Base-by-base conservation (phyloP, 192 early-diverging fungal genomes). In the Lobosporangium transversale region DNA sequence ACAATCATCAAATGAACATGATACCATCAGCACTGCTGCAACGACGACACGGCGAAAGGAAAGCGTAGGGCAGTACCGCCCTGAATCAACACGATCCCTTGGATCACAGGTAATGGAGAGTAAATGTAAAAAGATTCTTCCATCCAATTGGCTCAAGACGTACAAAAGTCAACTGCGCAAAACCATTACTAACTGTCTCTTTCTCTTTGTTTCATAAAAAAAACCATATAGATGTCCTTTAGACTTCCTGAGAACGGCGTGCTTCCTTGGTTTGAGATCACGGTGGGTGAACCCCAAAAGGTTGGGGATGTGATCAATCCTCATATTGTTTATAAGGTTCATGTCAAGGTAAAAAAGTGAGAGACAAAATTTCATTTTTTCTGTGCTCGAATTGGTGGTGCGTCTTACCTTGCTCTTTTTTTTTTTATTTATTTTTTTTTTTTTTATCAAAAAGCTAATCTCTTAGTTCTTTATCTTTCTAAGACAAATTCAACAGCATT, bases 251-350 rank as follows among this genome's bases (percentile, higher is more conserved):
- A 85, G 27, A 79, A 66, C 21, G 81, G 79, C 1, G 58, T 57
- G 6, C 35, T 86, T 50, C 79, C 92, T 70, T 78, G 54, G 68
- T 86, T 88, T 85, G 78, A 85, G 49, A 88, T 94, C 33, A 70
- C 84, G 12, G 92, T 97, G 0, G 87, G 89, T 10, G 96, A 97
- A 48, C 96, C 96, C 2, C 88, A 91, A 81, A 95, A 97, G 76
- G 87, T 97, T 58, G 90, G 91, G 68, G 92, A 98, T 60, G 84
- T 92, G n/a, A 90, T 96, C 62, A 92, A 83, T 65, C 87, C 92
- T 11, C 89, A 96, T 73, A 91, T 94, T 37, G 87, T 93, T 4
- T 98, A 98, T 83, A 92, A 91, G 78, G 90, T 98, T 26, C 80
- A 83, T 35, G 95, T 95, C 58, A 87, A 83, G 82, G 91, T 89